phyloP scores from a whole-genome alignment of 2,329 filamentous ascomycete genomes.

The Nigrospora oryzae region DNA sequence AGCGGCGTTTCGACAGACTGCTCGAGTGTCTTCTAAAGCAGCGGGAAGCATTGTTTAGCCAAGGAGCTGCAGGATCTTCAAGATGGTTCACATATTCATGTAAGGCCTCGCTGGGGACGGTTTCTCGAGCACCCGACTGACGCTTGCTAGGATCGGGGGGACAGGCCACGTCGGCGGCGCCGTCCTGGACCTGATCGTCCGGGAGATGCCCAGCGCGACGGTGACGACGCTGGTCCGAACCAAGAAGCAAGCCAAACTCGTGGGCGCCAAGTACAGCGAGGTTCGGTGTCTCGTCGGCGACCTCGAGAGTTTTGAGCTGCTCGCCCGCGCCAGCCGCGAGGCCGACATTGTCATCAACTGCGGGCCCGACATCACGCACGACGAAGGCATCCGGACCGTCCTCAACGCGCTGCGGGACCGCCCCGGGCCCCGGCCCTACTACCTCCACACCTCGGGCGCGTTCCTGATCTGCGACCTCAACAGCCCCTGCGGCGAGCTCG shows the following conservation, averaged over 20 bases:
- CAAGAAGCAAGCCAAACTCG: conserved; percentile 5
- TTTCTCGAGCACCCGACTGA: not conserved
- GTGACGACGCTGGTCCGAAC: conserved; percentile 6
- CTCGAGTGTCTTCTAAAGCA: too few species aligned
- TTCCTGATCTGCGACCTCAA: conserved; percentile 10
- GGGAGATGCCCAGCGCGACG: conserved; percentile 4
- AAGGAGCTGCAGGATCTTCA: too few species aligned
- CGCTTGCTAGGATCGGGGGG: conserved; percentile 7
- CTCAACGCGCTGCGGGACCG: conserved; percentile 3
- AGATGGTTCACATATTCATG: not conserved
- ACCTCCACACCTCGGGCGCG: conserved; percentile 11
- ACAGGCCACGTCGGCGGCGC: conserved; percentile 12
- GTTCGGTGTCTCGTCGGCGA: conserved; percentile 7
- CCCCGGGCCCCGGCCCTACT: conserved; percentile 1
- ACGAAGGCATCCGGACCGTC: conserved; percentile 4
- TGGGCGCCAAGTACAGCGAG: conserved; percentile 6
- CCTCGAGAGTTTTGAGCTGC: not conserved
- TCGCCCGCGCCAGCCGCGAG: conserved; percentile 4
- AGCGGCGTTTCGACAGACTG: too few species aligned
- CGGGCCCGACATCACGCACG: conserved; percentile 10
- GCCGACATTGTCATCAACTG: conserved; percentile 11
- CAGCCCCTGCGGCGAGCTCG: conserved; percentile 1
- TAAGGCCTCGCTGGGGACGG: not conserved
- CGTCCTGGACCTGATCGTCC: conserved; percentile 7
- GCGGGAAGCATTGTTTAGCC: too few species aligned